These are phyloP conservation scores for Yamadazyma endophytica DNA, from an alignment of 805 yeast genomes.

Conservation along the genomic window DNA sequence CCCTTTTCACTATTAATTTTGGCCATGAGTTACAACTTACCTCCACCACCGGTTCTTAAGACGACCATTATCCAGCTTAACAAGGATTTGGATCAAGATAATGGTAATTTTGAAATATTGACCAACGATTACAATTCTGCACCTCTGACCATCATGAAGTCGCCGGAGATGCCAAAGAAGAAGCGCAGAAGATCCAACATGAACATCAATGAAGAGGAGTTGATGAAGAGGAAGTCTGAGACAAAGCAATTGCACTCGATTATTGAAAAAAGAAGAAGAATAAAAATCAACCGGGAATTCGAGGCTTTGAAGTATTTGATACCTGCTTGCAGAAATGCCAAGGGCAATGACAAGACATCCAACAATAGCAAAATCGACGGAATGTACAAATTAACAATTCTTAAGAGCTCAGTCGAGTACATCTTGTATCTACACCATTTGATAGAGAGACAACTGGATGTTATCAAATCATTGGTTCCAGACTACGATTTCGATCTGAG, in stretches of 20 bases:
- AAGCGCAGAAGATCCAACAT: constrained; percentile 38
- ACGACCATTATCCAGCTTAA: constrained; percentile 43
- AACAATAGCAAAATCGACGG: constrained; percentile 43
- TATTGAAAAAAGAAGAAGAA: constrained; percentile 74
- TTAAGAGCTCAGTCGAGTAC: constrained; percentile 81
- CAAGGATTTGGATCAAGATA: constrained; percentile 39
- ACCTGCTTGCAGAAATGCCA: constrained; percentile 65
- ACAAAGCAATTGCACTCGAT: constrained; percentile 59
- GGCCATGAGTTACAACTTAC: constrained; percentile 15
- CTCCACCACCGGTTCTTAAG: constrained; percentile 39
- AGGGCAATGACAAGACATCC: constrained; percentile 17
- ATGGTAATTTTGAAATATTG: constrained; percentile 38
- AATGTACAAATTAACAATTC: constrained; percentile 75
- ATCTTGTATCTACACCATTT: constrained; percentile 65
- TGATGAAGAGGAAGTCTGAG: constrained; percentile 38
- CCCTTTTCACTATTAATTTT: neutral
- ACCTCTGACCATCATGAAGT: constrained; percentile 1
- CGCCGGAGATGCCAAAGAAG: constrained; percentile 14
- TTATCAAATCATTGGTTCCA: constrained; percentile 22
- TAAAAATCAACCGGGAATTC: constrained; percentile 77
- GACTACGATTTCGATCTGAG: constrained; percentile 36
- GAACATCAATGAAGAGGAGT: constrained; percentile 35
- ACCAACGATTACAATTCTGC: constrained; percentile 30
- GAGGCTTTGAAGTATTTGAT: constrained; percentile 73
- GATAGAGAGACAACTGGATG: constrained; percentile 47